Conservation (phyloP, 1,284 basidiomycete genomes). For the Marasmius sp. region DNA sequence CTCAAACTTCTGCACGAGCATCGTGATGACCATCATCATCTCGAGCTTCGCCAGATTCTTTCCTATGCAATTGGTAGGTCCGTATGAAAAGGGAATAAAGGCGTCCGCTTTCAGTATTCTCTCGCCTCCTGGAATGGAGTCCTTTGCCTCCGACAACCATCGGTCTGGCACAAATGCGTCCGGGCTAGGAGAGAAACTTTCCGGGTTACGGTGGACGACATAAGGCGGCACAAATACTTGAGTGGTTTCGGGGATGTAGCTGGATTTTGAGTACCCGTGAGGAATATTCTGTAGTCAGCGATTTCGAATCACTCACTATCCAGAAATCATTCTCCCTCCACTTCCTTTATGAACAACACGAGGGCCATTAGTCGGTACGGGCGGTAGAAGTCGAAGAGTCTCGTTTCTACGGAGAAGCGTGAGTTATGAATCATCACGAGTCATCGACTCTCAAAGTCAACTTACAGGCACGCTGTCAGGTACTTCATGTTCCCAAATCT, state of each 20-base stretch:
- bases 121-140: background rate
- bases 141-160: background rate
- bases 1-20: conserved; percentile 23
- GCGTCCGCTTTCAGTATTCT: conserved; percentile 8
- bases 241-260: background rate
- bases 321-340: background rate
- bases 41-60: conserved; percentile 27
- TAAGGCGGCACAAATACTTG: background rate
- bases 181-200: background rate
- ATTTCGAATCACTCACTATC: background rate
- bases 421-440: no score
- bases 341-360: background rate
- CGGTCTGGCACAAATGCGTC: background rate
- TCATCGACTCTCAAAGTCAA: no score
- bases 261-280: background rate
- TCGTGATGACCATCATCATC: conserved; percentile 22
- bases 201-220: background rate
- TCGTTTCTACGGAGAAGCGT: background rate
- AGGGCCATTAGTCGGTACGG: background rate
- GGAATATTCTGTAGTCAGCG: no score
- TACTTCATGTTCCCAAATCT: background rate
- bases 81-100: conserved; percentile 32
- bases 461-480: background rate
- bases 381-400: background rate
- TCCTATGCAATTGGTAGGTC: conserved; percentile 29